Conservation (phyloP, 306 rosid species). For the Echinosophora koreensis region DNA sequence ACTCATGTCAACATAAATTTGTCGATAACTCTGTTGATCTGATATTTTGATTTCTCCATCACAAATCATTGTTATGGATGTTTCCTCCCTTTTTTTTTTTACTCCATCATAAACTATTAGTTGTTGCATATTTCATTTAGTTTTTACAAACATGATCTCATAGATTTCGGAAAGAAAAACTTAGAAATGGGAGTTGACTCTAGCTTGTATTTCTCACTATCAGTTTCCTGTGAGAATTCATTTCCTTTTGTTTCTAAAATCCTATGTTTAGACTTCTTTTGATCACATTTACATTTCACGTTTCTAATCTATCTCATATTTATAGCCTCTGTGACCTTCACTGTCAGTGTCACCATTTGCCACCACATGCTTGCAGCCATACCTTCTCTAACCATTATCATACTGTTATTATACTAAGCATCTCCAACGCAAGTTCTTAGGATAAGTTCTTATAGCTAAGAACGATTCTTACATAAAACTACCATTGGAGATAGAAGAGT, state of each 20-base stretch:
- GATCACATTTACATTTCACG: not conserved
- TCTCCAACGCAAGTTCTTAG: no score
- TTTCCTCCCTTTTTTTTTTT: not conserved
- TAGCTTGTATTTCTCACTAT: not conserved
- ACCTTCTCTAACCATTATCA: no score
- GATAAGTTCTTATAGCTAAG: no score
- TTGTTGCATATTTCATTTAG: not conserved
- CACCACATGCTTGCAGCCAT: no score
- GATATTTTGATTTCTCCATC: not conserved
- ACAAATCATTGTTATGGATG: not conserved
- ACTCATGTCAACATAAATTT: slow-evolving; percentile 7
- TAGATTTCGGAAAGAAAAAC: not conserved
- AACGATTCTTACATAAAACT: no score
- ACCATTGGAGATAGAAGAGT: no score
- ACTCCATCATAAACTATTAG: not conserved
- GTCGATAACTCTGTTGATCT: not conserved
- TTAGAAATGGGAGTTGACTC: not conserved
- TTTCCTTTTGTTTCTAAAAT: not conserved
- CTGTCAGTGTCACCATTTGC: no score
- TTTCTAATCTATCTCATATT: no score
- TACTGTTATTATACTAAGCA: no score
- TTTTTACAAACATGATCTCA: not conserved
- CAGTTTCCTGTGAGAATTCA: not conserved
- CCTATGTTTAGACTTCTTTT: not conserved
- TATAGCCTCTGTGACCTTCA: no score